phyloP scores from a whole-genome alignment of 352 stramenopile species.

The Pythium folliculosum region DNA sequence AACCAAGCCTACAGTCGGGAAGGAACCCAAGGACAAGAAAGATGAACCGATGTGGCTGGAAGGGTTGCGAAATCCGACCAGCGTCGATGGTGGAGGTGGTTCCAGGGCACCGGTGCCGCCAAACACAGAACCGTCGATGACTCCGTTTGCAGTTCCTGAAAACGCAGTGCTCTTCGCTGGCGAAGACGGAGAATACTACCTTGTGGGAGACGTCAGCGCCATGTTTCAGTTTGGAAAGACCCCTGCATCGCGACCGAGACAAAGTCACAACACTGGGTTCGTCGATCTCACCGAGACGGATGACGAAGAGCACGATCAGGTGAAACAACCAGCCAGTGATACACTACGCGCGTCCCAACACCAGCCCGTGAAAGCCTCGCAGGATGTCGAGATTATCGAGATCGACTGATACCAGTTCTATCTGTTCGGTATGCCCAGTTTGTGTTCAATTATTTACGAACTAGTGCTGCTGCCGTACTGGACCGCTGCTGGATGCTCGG shows the following conservation, averaged over 20 bases:
- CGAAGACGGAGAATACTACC: constrained; percentile 44
- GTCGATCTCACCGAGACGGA: constrained; percentile 40
- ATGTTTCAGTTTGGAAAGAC: constrained; percentile 31
- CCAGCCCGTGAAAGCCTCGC: neutral
- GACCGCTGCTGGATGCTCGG: constrained; percentile 1
- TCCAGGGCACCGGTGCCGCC: neutral
- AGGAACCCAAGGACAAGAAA: constrained; percentile 20
- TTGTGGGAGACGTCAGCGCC: constrained; percentile 52
- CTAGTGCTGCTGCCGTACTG: neutral
- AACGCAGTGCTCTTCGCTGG: constrained; percentile 22
- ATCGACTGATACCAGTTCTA: constrained; percentile 21
- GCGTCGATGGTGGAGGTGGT: too few relatives aligned
- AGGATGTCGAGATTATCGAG: constrained; percentile 28
- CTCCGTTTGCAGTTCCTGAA: constrained; percentile 12
- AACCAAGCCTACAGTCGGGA: constrained; percentile 3
- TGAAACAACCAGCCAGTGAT: neutral
- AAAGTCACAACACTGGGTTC: constrained; percentile 4
- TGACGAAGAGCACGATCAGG: constrained; percentile 23
- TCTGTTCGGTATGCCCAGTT: neutral
- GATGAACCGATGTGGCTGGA: constrained; percentile 7
- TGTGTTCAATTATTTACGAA: constrained; percentile 20
- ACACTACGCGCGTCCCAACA: too few relatives aligned
- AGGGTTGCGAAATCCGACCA: neutral
- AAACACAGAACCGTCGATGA: neutral
- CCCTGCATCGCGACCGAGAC: neutral